phyloP scores from a whole-genome alignment of 169 alveolate species.

The Babesia gibsoni region DNA sequence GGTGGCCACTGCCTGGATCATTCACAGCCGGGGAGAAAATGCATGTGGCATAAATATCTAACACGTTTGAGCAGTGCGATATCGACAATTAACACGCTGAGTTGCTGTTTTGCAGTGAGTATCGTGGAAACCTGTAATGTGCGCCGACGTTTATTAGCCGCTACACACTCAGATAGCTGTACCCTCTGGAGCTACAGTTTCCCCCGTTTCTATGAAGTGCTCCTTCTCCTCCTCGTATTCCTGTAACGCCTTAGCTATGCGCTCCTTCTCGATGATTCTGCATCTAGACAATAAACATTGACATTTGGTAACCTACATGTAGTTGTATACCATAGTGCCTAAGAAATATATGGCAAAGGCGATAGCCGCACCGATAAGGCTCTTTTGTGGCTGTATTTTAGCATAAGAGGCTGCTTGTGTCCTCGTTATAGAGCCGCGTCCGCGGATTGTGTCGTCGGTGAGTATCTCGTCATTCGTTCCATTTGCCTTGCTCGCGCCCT shows the following conservation, averaged over 20 bases:
- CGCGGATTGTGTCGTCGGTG: constrained; percentile 8
- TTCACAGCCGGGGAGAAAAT: too few relatives aligned
- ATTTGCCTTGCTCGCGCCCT: too few relatives aligned
- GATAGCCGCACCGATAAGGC: constrained; percentile 32
- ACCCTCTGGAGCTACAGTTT: constrained; percentile 26
- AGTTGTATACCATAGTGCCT: constrained; percentile 33
- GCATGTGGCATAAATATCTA: too few relatives aligned
- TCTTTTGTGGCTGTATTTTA: constrained; percentile 26
- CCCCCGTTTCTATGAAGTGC: constrained; percentile 62
- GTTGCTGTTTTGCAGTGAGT: too few relatives aligned
- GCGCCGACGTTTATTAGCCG: too few relatives aligned
- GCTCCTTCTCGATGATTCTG: constrained; percentile 26
- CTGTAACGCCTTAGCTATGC: constrained; percentile 43
- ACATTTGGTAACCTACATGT: constrained; percentile 9
- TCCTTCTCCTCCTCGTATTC: constrained; percentile 53
- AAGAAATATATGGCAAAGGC: constrained; percentile 21
- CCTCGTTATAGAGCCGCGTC: neutral
- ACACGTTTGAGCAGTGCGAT: too few relatives aligned
- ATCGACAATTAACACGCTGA: too few relatives aligned
- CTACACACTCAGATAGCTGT: constrained; percentile 8
- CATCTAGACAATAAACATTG: constrained; percentile 5
- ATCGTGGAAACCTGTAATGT: too few relatives aligned
- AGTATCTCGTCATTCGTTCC: too few relatives aligned
- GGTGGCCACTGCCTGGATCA: too few relatives aligned
- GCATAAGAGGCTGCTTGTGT: neutral